Evolutionary conservation across 345 rosid species (phyloP), one percentile per base, ranked within the genome.

Genomic region (Brassica rapa): DNA sequence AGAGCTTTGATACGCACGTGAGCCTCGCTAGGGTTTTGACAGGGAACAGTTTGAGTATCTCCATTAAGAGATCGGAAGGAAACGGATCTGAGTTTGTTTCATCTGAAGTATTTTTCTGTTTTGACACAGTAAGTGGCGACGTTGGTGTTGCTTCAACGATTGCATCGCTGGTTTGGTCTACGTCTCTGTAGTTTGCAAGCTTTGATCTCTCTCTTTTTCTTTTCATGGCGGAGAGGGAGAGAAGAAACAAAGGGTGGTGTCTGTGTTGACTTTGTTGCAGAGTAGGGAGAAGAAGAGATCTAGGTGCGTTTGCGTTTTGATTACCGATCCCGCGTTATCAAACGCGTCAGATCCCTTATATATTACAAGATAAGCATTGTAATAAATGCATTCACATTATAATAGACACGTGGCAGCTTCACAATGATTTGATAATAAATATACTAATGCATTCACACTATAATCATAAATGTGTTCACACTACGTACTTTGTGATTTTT

Each of bases 141-240:
- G 60, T 0, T 11, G 33, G 4, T 25, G 65, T 61, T 12, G 37
- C 6, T 61, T 19, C 27, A 7, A 24, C 3, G 64, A 5, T 24
- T 56, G 61, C 61, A 4, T 16, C 56, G 56, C 16, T 46, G 16
- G 15, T 11, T 43, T 43, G 3, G 49, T 10, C 49, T 37, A 1
- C 10, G 8, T 51, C 57, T 2, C 27, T 56, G 63, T 0, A 35
- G n/a, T 61, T 27, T 27, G 65, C 1, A 27, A 61, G 64, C 60
- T 19, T 19, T 25, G 29, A 25, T 25, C 29, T 25, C 29, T 56
- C 37, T 61, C 19, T 27, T 14, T 61, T 6, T 27, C 37, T 61
- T 61, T 61, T 27, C 65, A 61, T 61, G 65, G 65, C 37, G 10
- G 33, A 61, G 65, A 56, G 53, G 53, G 53, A 43, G 6, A 43